A percentile compares a stretch with the other conserved stretches of the same genome.
phyloP scores from a whole-genome alignment of 495 filamentous ascomycete species.

The Aspergillus asperescens region DNA sequence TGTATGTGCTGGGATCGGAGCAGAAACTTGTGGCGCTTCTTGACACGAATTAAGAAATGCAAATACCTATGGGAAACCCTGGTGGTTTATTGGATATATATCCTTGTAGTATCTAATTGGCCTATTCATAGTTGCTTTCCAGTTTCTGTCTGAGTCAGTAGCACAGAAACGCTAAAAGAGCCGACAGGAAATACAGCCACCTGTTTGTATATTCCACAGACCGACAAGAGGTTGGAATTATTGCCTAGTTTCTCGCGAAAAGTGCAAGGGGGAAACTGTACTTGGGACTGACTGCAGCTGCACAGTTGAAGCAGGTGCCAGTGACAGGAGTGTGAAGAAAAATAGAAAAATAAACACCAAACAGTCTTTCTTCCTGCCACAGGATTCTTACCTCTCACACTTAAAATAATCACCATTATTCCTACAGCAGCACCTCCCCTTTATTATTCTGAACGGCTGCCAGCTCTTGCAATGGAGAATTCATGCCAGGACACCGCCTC shows the following conservation, averaged over 20 bases:
- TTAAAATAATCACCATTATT: background rate
- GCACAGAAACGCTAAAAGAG: constrained; percentile 6
- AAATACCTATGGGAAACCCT: too few relatives aligned
- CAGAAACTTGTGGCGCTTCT: constrained; percentile 35
- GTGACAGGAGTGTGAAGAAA: constrained; percentile 11
- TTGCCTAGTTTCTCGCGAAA: constrained; percentile 12
- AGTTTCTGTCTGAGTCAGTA: constrained; percentile 6
- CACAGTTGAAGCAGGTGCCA: constrained; percentile 16
- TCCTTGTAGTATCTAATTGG: background rate
- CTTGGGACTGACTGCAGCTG: constrained; percentile 19
- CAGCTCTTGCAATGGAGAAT: constrained; percentile 8
- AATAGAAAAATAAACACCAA: constrained; percentile 10
- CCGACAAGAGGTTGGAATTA: constrained; percentile 6
- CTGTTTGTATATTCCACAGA: background rate
- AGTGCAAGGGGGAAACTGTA: constrained; percentile 23
- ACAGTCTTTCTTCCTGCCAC: constrained; percentile 4
- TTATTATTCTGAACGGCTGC: background rate
- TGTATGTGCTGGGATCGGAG: constrained; percentile 29
- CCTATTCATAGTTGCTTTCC: background rate
- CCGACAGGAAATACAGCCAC: background rate
- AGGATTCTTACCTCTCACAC: constrained; percentile 1
- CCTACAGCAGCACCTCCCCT: background rate
- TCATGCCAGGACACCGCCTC: constrained; percentile 7
- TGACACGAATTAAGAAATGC: constrained; percentile 25
- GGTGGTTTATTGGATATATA: background rate